phyloP scores from a whole-genome alignment of 1,284 basidiomycete species.

The Malassezia pachydermatis region DNA sequence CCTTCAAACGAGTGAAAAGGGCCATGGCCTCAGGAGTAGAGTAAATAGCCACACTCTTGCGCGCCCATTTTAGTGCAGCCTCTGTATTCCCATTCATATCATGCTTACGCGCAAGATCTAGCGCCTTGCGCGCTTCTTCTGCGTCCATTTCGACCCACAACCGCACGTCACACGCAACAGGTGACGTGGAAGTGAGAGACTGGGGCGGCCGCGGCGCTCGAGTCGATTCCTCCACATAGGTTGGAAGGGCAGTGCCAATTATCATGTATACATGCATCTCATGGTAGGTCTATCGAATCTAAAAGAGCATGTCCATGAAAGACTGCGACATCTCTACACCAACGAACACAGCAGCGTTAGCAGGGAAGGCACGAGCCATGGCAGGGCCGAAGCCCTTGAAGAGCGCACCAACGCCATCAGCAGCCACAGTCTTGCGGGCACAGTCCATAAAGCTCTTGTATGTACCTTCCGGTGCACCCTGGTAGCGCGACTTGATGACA shows the following conservation, averaged over 20 bases:
- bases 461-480: constrained; percentile 91
- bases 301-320: constrained; percentile 58
- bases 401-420: constrained; percentile 74
- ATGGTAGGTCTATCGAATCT: constrained; percentile 1
- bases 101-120: constrained; percentile 41
- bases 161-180: too few relatives aligned
- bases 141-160: too few relatives aligned
- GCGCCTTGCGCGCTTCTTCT: constrained; percentile 41
- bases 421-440: constrained; percentile 78
- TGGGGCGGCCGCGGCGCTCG: too few relatives aligned
- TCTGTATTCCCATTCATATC: constrained; percentile 34
- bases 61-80: constrained; percentile 71
- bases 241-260: too few relatives aligned
- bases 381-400: constrained; percentile 98
- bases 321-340: constrained; percentile 71
- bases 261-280: too few relatives aligned
- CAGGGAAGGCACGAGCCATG: constrained; percentile 62
- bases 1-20: constrained; percentile 57
- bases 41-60: constrained; percentile 77
- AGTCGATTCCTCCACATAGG: too few relatives aligned
- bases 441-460: constrained; percentile 92
- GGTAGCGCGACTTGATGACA: constrained; percentile 78
- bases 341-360: constrained; percentile 88
- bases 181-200: too few relatives aligned
- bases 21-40: constrained; percentile 66